Conservation (phyloP, 1,284 basidiomycete species). For the Apiotrichum veenhuisii region DNA sequence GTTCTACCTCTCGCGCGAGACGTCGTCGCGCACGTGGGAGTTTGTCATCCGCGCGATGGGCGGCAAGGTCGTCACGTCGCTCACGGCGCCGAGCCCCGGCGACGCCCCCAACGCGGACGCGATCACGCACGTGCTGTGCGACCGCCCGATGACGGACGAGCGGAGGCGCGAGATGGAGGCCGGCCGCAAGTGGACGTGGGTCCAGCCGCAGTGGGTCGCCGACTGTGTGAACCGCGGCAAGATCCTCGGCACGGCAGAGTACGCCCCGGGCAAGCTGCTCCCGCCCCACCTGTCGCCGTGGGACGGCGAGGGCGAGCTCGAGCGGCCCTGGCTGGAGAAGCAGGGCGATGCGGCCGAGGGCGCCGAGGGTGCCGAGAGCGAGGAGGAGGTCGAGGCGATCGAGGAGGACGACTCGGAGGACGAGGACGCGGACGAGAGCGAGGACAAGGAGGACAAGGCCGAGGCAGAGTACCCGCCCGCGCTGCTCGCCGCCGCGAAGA, state of each 20-base stretch:
- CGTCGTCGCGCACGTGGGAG: conserved; percentile 87
- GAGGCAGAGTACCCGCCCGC: conserved; percentile 51
- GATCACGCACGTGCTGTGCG: conserved; percentile 95
- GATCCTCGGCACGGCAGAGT: conserved; percentile 79
- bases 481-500: conserved; percentile 57
- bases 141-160: conserved; percentile 65
- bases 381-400: conserved; percentile 41
- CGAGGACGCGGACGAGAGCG: conserved; percentile 44
- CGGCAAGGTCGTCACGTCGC: conserved; percentile 74
- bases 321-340: conserved; percentile 55
- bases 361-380: conserved; percentile 51
- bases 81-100: conserved; percentile 65
- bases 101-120: conserved; percentile 57
- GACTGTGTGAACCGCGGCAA: conserved; percentile 89
- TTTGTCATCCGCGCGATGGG: conserved; percentile 92
- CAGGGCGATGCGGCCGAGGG: conserved; percentile 52
- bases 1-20: conserved; percentile 94
- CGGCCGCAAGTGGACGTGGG: conserved; percentile 70
- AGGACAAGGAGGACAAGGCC: conserved; percentile 44
- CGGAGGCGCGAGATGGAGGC: conserved; percentile 61
- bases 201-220: conserved; percentile 98
- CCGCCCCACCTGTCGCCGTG: conserved; percentile 97
- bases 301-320: conserved; percentile 64
- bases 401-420: conserved; percentile 41
- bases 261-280: conserved; percentile 78